Conservation (phyloP, 306 rosid species). For the Fagus sylvatica region DNA sequence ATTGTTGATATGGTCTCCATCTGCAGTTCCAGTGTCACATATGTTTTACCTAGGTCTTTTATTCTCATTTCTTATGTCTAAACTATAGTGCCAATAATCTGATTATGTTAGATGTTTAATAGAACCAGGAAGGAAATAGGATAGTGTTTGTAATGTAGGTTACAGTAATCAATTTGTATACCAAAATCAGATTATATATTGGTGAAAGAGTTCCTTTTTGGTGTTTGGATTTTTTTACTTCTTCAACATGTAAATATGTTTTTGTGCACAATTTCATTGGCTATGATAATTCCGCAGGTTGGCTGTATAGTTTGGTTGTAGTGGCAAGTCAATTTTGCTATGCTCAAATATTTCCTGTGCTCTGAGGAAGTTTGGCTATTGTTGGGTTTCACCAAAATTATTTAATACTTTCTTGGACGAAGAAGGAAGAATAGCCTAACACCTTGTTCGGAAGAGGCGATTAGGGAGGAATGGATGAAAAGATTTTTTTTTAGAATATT, state of each 20-base stretch:
- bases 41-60: background rate
- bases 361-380: no score
- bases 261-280: background rate
- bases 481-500: no score
- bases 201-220: conserved; percentile 11
- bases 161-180: conserved; percentile 50
- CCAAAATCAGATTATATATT: conserved; percentile 40
- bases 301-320: no score
- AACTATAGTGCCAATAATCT: conserved; percentile 46
- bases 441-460: no score
- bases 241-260: background rate
- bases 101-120: conserved; percentile 49
- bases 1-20: conserved; percentile 11
- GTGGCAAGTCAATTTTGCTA: no score
- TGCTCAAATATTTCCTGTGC: no score
- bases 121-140: conserved; percentile 45
- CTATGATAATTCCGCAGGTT: no score
- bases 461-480: no score
- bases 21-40: conserved; percentile 23
- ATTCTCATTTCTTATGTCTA: conserved; percentile 31
- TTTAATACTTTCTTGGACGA: no score
- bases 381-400: no score
- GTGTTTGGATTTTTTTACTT: conserved; percentile 8
- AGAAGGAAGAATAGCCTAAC: no score
- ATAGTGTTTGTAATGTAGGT: conserved; percentile 50